Percentiles rank a stretch among this genome's conserved stretches.
Evolutionary conservation across 495 filamentous ascomycete genomes (phyloP).

Genomic region (Penicillium desertorum): DNA sequence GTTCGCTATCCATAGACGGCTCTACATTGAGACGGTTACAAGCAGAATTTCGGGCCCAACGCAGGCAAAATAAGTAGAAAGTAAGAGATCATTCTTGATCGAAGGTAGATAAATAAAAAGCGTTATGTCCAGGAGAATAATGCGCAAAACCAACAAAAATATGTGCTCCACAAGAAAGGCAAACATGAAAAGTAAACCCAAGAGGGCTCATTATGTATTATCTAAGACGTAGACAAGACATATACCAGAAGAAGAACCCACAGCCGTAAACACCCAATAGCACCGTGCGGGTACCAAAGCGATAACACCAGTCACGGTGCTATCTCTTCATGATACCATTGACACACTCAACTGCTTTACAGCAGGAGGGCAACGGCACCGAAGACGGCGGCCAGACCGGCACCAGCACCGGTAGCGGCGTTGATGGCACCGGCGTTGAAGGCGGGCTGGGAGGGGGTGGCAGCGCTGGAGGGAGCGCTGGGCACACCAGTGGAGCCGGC

Average conservation of each 20-base stretch:
- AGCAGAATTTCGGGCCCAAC: too few species aligned
- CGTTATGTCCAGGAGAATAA: constrained; percentile 27
- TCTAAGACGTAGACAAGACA: constrained; percentile 30
- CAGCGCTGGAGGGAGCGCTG: constrained; percentile 37
- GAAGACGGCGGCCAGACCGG: constrained; percentile 71
- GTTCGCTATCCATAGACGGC: background rate
- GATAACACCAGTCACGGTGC: constrained; percentile 7
- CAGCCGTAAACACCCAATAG: constrained; percentile 14
- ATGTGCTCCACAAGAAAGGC: constrained; percentile 3
- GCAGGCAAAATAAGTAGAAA: background rate
- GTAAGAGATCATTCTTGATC: constrained; percentile 9
- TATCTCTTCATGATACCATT: constrained; percentile 13
- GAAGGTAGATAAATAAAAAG: constrained; percentile 16
- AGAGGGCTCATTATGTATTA: constrained; percentile 29
- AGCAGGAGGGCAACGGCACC: constrained; percentile 71
- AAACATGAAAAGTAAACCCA: constrained; percentile 19
- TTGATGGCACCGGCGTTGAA: constrained; percentile 52
- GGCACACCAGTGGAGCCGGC: constrained; percentile 31
- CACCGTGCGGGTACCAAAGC: background rate
- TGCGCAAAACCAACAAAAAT: constrained; percentile 8
- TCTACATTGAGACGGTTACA: background rate
- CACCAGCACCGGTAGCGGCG: constrained; percentile 57
- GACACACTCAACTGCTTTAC: constrained; percentile 50
- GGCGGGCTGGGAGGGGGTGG: constrained; percentile 51
- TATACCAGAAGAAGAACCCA: constrained; percentile 22